Conservation (phyloP, 1,139 yeast species). For the Magnusiomyces paraingens region DNA sequence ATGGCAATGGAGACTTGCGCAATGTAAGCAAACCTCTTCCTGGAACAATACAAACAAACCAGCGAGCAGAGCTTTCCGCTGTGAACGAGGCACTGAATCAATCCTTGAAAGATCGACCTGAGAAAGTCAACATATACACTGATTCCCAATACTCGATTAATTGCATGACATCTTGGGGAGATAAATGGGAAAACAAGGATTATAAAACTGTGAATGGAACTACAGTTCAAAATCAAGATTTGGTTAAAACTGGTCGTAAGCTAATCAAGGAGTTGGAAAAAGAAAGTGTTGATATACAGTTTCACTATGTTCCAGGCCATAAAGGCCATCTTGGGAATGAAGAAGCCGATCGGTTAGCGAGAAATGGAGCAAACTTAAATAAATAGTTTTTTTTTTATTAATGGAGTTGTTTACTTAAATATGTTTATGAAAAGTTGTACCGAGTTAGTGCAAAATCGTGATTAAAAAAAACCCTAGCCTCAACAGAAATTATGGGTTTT, state of each 20-base stretch:
- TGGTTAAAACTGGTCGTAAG: constrained; percentile 35
- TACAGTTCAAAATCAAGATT: constrained; percentile 46
- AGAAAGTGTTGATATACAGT: constrained; percentile 30
- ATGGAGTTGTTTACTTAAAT: no score
- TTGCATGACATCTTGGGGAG: constrained; percentile 45
- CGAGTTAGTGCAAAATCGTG: no score
- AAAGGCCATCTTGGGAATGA: constrained; percentile 65
- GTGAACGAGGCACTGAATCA: constrained; percentile 45
- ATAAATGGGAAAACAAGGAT: constrained; percentile 47
- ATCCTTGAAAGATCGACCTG: background rate
- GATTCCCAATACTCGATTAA: constrained; percentile 56
- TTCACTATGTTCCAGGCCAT: constrained; percentile 70
- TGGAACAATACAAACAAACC: constrained; percentile 58
- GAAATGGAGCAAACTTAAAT: no score
- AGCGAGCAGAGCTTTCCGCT: constrained; percentile 73
- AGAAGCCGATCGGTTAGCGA: constrained; percentile 71
- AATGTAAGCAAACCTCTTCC: constrained; percentile 48
- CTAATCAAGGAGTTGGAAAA: constrained; percentile 33
- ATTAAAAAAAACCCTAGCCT: no score
- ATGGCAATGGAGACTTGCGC: constrained; percentile 48
- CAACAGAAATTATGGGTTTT: no score
- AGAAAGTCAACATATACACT: constrained; percentile 35
- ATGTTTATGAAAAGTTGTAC: no score
- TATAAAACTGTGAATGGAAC: constrained; percentile 44
- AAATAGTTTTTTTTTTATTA: no score